Conservation (phyloP, 352 stramenopile species). For the Pythium monospermum region DNA sequence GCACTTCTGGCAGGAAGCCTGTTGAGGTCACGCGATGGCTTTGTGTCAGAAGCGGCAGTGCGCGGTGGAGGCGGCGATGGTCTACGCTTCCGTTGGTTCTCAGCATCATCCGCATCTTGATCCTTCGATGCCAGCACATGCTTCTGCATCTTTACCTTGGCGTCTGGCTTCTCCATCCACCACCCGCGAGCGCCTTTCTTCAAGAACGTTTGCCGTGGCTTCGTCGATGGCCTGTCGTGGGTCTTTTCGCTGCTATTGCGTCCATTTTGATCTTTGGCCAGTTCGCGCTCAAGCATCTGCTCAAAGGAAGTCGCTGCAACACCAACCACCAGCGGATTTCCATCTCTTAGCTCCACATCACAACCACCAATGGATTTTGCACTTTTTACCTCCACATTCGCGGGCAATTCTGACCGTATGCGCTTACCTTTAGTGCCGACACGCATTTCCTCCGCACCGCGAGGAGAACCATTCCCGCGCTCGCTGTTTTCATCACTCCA, state of each 20-base stretch:
- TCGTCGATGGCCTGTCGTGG: slow-evolving; percentile 21
- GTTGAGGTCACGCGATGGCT: not conserved
- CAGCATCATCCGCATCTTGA: too few relatives aligned
- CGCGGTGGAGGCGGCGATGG: not conserved
- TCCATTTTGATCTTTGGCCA: slow-evolving; percentile 30
- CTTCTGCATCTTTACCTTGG: slow-evolving; percentile 49
- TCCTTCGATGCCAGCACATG: slow-evolving; percentile 55
- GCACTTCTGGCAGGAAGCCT: not conserved
- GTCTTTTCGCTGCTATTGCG: not conserved
- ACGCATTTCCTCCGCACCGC: slow-evolving; percentile 3
- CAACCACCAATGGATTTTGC: not conserved
- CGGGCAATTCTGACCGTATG: not conserved
- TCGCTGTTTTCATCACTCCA: slow-evolving; percentile 12
- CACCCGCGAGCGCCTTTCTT: slow-evolving; percentile 74
- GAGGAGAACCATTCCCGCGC: not conserved
- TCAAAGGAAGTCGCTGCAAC: slow-evolving; percentile 50
- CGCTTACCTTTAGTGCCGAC: slow-evolving; percentile 20
- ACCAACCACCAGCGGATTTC: not conserved
- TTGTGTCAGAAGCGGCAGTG: not conserved
- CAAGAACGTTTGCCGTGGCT: slow-evolving; percentile 40
- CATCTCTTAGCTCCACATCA: not conserved
- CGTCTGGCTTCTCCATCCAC: slow-evolving; percentile 69
- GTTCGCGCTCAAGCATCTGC: slow-evolving; percentile 55
- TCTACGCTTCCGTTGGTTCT: not conserved
- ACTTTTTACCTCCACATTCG: not conserved